Percentiles rank a stretch among this genome's conserved stretches.
Conservation (phyloP, 129 eudicot species). For the Centella asiatica region DNA sequence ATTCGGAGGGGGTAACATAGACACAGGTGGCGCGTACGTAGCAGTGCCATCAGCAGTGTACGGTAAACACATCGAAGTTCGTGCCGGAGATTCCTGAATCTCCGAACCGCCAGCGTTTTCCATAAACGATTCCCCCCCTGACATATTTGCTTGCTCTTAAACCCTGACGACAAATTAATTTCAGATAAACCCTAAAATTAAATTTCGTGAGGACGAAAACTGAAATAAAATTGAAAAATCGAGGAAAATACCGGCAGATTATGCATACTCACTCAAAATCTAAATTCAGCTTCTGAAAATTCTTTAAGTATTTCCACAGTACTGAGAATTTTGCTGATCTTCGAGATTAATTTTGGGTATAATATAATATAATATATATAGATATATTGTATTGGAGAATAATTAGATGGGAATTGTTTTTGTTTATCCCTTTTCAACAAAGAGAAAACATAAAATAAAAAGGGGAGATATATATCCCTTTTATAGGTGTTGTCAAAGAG, state of each 20-base stretch:
- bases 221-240: background rate
- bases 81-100: slow-evolving; percentile 6
- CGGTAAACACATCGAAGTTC: no score
- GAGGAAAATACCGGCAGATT: no score
- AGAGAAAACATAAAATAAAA: background rate
- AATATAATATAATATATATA: no score
- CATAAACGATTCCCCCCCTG: background rate
- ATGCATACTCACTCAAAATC: background rate
- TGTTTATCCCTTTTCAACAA: background rate
- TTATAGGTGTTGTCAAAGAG: no score
- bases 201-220: background rate
- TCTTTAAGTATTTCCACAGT: background rate
- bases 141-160: slow-evolving; percentile 15
- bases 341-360: no score
- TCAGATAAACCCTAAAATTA: background rate
- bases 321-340: background rate
- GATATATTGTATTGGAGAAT: background rate
- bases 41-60: no score
- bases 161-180: background rate
- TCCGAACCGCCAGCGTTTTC: slow-evolving; percentile 4
- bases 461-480: background rate
- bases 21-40: background rate
- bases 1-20: slow-evolving; percentile 11
- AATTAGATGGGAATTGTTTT: background rate
- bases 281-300: background rate